These are phyloP conservation scores for Tilletia setariae DNA, from an alignment of 1,284 basidiomycete species.

Conservation along the genomic window DNA sequence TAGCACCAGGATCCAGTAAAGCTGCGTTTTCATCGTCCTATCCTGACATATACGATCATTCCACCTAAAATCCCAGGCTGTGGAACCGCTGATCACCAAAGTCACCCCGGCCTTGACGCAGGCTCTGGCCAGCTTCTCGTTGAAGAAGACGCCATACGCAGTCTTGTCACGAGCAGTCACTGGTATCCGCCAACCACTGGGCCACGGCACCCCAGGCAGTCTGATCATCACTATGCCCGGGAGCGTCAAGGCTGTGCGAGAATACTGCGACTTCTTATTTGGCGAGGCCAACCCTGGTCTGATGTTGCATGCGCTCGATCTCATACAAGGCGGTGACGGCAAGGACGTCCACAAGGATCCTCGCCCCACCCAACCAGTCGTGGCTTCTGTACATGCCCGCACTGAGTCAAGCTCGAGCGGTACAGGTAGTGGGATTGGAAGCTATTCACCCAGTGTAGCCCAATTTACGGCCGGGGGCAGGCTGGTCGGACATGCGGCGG, in stretches of 20 bases:
- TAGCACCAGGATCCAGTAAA: neutral
- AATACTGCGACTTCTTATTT: conserved; percentile 69
- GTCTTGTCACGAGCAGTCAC: conserved; percentile 76
- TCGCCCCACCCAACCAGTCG: neutral
- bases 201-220: conserved; percentile 58
- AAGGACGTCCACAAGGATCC: conserved; percentile 60
- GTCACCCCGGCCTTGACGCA: conserved; percentile 76
- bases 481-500: neutral
- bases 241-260: conserved; percentile 75
- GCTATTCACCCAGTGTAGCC: conserved; percentile 9
- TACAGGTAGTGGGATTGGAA: conserved; percentile 2
- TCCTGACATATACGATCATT: too few species aligned
- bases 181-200: conserved; percentile 60
- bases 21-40: neutral
- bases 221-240: conserved; percentile 78
- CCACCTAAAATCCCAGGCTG: conserved; percentile 57
- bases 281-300: conserved; percentile 55
- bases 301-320: conserved; percentile 69
- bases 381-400: conserved; percentile 17
- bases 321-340: conserved; percentile 70
- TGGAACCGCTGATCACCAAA: conserved; percentile 69
- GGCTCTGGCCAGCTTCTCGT: conserved; percentile 66
- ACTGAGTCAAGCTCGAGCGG: neutral
- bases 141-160: conserved; percentile 73
- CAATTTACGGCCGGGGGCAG: conserved; percentile 16